Evolutionary conservation across 805 yeast species (phyloP).

Genomic region (Nematodospora valgi): DNA sequence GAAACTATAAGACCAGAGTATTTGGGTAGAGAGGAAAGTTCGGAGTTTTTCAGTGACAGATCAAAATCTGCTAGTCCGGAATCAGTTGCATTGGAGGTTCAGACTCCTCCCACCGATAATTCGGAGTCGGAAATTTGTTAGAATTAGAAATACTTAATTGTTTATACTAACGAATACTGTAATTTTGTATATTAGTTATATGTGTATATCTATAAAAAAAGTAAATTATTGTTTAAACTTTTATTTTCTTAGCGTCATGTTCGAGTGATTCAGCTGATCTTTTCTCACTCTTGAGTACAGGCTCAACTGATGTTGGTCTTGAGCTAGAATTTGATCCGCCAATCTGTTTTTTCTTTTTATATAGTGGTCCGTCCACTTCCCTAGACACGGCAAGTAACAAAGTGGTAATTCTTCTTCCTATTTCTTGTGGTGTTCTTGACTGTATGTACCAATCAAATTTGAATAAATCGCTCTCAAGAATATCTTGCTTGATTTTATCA

Average conservation of each 20-base stretch:
- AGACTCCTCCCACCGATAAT: constrained; percentile 1
- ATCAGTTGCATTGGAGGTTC: too few relatives aligned
- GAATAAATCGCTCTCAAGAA: constrained; percentile 55
- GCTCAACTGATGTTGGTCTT: constrained; percentile 36
- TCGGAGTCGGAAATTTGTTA: constrained; percentile 1
- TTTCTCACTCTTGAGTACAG: constrained; percentile 10
- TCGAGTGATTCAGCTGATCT: background rate
- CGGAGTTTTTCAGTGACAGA: background rate
- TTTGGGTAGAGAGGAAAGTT: constrained; percentile 10
- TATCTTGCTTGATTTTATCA: constrained; percentile 65
- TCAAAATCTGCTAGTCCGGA: background rate
- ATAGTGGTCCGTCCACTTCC: constrained; percentile 63
- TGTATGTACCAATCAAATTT: constrained; percentile 70
- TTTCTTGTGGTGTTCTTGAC: constrained; percentile 69
- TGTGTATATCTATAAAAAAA: too few relatives aligned
- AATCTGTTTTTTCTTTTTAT: constrained; percentile 40
- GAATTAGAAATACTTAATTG: too few relatives aligned
- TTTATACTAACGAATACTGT: too few relatives aligned
- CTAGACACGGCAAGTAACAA: constrained; percentile 64
- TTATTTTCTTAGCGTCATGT: constrained; percentile 1
- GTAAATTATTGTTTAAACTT: too few relatives aligned
- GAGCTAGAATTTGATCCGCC: constrained; percentile 24
- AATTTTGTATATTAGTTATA: too few relatives aligned
- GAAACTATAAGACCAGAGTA: constrained; percentile 35
- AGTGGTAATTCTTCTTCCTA: constrained; percentile 67